Evolutionary conservation across 805 yeast genomes (phyloP).

Genomic region (Saturnispora sekii): DNA sequence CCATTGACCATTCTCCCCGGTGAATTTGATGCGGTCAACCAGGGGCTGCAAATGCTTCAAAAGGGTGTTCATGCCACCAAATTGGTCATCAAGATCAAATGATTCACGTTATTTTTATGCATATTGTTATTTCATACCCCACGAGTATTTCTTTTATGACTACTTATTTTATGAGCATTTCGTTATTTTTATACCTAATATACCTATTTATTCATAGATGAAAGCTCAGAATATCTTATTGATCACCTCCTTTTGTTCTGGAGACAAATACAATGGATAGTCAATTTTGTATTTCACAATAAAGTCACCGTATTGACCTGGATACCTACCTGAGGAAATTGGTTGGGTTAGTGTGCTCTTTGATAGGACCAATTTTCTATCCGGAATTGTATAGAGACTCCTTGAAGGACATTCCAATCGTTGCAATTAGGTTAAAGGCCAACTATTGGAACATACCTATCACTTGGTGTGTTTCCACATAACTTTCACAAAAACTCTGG

Average conservation of each 20-base stretch:
- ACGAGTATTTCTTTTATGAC: too few species aligned
- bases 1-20: constrained; percentile 18
- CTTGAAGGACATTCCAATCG: constrained; percentile 66
- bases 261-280: constrained; percentile 66
- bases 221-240: background rate
- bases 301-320: constrained; percentile 75
- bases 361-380: constrained; percentile 70
- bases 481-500: too few species aligned
- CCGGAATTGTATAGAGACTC: constrained; percentile 86
- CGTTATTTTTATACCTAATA: background rate
- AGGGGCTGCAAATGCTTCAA: constrained; percentile 30
- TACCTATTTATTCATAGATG: background rate
- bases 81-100: constrained; percentile 28
- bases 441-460: too few species aligned
- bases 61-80: constrained; percentile 35
- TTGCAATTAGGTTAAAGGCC: constrained; percentile 34
- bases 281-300: constrained; percentile 71
- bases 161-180: background rate
- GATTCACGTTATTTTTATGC: background rate
- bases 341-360: constrained; percentile 82
- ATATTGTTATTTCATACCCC: background rate
- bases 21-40: constrained; percentile 23
- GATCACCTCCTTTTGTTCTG: constrained; percentile 56
- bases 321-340: constrained; percentile 61
- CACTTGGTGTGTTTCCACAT: too few species aligned